Conservation (phyloP, 2,329 filamentous ascomycete species). For the Aspergillus tanneri region DNA sequence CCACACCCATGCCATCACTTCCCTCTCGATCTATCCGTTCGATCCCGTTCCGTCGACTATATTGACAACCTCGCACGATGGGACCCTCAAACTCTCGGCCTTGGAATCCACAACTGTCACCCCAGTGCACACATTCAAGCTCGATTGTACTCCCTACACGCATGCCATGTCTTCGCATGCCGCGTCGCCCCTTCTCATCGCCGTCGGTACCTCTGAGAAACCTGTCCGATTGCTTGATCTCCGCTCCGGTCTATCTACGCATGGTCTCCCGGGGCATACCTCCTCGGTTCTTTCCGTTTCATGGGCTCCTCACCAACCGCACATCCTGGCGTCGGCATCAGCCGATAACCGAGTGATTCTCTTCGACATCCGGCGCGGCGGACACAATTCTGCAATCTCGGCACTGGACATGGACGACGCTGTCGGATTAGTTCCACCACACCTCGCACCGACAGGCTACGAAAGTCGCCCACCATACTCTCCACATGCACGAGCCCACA, state of each 20-base stretch:
- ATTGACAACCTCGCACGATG: conserved; percentile 47
- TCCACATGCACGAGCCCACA: conserved; percentile 63
- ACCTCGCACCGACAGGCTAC: conserved; percentile 29
- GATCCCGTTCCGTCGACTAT: conserved; percentile 49
- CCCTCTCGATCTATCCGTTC: conserved; percentile 50
- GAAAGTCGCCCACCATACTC: conserved; percentile 43
- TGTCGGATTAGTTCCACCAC: conserved; percentile 58
- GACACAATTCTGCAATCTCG: conserved; percentile 66
- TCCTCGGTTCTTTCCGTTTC: conserved; percentile 66
- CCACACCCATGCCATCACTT: conserved; percentile 49
- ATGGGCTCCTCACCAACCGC: conserved; percentile 79
- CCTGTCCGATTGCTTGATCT: conserved; percentile 82
- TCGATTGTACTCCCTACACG: conserved; percentile 51
- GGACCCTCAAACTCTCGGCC: conserved; percentile 46
- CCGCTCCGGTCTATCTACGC: conserved; percentile 73
- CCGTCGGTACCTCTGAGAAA: conserved; percentile 83
- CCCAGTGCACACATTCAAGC: conserved; percentile 47
- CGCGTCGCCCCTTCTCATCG: conserved; percentile 73
- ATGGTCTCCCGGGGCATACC: conserved; percentile 67
- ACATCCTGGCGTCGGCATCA: conserved; percentile 80
- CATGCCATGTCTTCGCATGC: conserved; percentile 69
- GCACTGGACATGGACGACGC: conserved; percentile 82
- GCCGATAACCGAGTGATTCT: conserved; percentile 78
- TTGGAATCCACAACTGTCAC: conserved; percentile 41
- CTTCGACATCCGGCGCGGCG: conserved; percentile 81